Conservation (phyloP, 257 asterid genomes). For the Solanum appendiculatum region DNA sequence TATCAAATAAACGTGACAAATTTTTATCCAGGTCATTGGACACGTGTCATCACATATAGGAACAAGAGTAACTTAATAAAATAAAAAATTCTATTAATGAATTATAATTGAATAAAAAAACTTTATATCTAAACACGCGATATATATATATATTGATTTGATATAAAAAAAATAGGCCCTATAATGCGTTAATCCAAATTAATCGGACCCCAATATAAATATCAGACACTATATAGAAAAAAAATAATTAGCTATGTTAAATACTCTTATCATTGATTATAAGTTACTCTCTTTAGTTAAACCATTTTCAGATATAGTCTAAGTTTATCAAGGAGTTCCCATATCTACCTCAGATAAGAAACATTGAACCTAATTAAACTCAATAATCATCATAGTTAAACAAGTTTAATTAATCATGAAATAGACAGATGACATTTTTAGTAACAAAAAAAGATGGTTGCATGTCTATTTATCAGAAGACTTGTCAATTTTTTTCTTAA, state of each 20-base stretch:
- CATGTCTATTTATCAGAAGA: not conserved
- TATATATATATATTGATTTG: not conserved
- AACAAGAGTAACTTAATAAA: not conserved
- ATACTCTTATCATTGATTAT: not conserved
- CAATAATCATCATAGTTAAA: not conserved
- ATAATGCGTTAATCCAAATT: rapidly evolving
- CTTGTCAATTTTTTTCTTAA: not conserved
- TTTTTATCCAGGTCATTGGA: not conserved
- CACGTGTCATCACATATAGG: not conserved
- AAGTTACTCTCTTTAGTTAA: not conserved
- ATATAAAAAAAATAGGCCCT: not conserved
- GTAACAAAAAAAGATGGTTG: not conserved
- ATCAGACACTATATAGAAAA: rapidly evolving
- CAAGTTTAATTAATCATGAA: not conserved
- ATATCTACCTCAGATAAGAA: not conserved
- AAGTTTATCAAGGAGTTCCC: not conserved
- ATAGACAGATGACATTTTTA: not conserved
- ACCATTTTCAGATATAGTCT: not conserved
- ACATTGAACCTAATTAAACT: not conserved
- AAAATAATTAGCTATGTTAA: not conserved
- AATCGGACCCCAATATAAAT: not conserved
- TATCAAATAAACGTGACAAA: not conserved
- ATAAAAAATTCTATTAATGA: no score
- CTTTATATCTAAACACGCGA: not conserved
- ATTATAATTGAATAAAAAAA: no score